A percentile compares a stretch with the other conserved stretches of the same genome.
Conservation (phyloP, 306 rosid genomes). For the Crataegus laevigata region DNA sequence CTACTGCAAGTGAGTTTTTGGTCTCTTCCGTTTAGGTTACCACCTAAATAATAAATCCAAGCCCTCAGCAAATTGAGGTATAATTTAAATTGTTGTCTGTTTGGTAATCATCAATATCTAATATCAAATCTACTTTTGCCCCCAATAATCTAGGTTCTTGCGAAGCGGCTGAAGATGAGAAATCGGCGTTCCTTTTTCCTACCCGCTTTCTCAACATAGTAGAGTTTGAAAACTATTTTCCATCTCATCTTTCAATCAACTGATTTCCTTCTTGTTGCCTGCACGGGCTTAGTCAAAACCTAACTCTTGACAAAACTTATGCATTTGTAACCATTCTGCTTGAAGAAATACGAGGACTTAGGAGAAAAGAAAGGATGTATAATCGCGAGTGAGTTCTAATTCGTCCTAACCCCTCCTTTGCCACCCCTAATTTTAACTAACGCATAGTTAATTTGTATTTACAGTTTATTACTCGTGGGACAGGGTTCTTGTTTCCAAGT, state of each 20-base stretch:
- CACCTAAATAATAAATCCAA: not conserved
- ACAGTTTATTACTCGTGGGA: not conserved
- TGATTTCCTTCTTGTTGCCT: not conserved
- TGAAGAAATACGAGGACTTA: not conserved
- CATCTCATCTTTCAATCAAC: not conserved
- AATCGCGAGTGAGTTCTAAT: not conserved
- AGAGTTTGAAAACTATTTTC: not conserved
- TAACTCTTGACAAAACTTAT: too few relatives aligned
- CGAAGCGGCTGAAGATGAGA: not conserved
- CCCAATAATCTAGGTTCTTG: not conserved
- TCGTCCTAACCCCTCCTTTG: not conserved
- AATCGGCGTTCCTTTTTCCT: not conserved
- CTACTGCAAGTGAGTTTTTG: not conserved
- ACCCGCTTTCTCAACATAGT: not conserved
- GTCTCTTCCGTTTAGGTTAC: not conserved
- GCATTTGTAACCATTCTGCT: not conserved
- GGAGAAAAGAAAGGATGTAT: not conserved
- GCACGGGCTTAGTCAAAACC: not conserved
- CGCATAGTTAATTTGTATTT: not conserved
- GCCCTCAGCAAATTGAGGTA: not conserved
- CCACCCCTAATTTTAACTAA: not conserved
- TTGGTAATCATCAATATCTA: not conserved
- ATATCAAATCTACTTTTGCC: not conserved
- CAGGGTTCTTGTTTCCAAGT: not conserved
- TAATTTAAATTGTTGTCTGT: not conserved